Conservation (phyloP, 2,329 filamentous ascomycete species). For the Stagonosporopsis vannaccii region DNA sequence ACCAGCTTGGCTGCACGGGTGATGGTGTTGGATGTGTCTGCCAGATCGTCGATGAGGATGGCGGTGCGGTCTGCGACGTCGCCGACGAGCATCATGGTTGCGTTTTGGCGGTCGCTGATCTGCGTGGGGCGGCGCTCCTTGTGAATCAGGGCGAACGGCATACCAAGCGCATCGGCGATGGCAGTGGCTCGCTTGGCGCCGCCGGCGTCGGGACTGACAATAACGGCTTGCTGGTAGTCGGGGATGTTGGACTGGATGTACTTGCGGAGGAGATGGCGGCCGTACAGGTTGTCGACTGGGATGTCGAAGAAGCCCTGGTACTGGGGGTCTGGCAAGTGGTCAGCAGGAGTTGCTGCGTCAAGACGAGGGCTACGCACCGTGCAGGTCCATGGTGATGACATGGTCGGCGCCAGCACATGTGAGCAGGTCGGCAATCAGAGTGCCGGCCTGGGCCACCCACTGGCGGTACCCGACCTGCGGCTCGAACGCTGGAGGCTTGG, state of each 20-base stretch:
- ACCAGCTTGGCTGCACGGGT: conserved; percentile 95
- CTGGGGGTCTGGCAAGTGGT: conserved; percentile 77
- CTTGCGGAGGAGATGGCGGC: conserved; percentile 72
- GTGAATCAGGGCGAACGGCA: conserved; percentile 97
- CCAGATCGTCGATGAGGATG: conserved; percentile 92
- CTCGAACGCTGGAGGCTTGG: conserved; percentile 68
- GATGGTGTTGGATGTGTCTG: conserved; percentile 96
- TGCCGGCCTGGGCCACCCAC: conserved; percentile 98
- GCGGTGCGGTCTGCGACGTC: conserved; percentile 81
- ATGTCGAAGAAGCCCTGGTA: conserved; percentile 99
- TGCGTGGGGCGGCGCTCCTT: conserved; percentile 93
- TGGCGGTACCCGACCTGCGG: conserved; percentile 95
- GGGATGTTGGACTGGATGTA: conserved; percentile 82
- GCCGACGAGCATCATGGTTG: conserved; percentile 93
- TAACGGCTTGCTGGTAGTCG: conserved; percentile 83
- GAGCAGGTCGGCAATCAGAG: conserved; percentile 89
- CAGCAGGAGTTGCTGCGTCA: conserved; percentile 4
- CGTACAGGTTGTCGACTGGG: conserved; percentile 97
- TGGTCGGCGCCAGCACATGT: conserved; percentile 97
- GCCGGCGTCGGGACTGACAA: conserved; percentile 95
- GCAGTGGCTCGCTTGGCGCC: conserved; percentile 95
- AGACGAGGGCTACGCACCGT: conserved; percentile 24
- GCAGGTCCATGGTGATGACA: conserved; percentile 94
- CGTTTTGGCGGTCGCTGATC: conserved; percentile 80
- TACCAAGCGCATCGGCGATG: conserved; percentile 90